phyloP scores from a whole-genome alignment of 1,284 basidiomycete genomes.

The Ganoderma sp. region DNA sequence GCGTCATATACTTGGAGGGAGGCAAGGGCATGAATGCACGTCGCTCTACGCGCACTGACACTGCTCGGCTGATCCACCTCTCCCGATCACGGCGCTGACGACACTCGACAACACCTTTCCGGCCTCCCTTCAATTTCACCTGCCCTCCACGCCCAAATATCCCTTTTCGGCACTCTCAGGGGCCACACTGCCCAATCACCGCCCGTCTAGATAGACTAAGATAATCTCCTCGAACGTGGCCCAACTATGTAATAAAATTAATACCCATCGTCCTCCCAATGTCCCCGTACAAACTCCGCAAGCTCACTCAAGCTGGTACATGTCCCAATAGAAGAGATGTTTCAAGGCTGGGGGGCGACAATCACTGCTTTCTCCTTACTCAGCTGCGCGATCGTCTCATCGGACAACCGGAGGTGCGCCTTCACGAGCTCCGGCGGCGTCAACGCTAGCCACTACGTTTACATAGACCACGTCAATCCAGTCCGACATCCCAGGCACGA shows the following conservation, averaged over 20 bases:
- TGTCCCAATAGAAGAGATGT: no score
- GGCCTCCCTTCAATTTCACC: not conserved
- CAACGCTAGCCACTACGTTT: slow-evolving; percentile 47
- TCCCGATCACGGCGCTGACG: slow-evolving; percentile 1
- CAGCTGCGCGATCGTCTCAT: slow-evolving; percentile 42
- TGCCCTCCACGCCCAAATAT: not conserved
- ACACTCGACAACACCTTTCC: not conserved
- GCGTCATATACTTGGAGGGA: slow-evolving; percentile 1
- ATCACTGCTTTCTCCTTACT: slow-evolving; percentile 44
- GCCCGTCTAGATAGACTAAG: slow-evolving; percentile 15
- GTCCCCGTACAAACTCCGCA: not conserved
- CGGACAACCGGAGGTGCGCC: slow-evolving; percentile 45
- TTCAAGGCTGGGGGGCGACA: slow-evolving; percentile 33
- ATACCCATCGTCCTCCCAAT: not conserved
- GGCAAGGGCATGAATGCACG: not conserved
- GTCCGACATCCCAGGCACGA: not conserved
- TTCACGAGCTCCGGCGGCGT: slow-evolving; percentile 50
- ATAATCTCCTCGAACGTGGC: not conserved
- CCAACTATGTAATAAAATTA: not conserved
- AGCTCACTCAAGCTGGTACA: not conserved
- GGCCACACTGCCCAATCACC: slow-evolving; percentile 16
- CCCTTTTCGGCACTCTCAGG: not conserved
- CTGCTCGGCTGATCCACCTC: not conserved
- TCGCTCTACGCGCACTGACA: not conserved
- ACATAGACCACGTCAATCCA: not conserved